These are phyloP conservation scores for Sedum album DNA, from an alignment of 164 flowering plant genomes.

Conservation along the genomic window DNA sequence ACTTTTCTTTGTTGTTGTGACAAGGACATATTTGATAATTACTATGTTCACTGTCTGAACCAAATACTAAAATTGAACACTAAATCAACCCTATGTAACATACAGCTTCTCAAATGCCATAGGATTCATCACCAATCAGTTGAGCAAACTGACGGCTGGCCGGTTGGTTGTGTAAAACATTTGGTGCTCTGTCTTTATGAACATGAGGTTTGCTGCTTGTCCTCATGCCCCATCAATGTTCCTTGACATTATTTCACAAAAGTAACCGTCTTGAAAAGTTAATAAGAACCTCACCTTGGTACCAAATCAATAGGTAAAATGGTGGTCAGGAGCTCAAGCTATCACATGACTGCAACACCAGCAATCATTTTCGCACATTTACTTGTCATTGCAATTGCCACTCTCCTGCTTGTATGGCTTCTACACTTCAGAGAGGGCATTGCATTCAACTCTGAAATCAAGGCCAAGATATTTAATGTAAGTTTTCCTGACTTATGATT, in stretches of 20 bases:
- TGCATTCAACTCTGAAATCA: slow-evolving; percentile 29
- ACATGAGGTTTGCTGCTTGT: not conserved
- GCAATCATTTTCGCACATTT: slow-evolving; percentile 39
- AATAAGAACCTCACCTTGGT: not conserved
- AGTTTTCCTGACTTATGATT: not conserved
- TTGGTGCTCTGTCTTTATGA: not conserved
- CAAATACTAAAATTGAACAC: not conserved
- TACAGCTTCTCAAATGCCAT: not conserved
- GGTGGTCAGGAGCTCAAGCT: slow-evolving; percentile 24
- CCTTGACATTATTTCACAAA: not conserved
- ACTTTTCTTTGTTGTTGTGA: not conserved
- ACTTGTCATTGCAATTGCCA: slow-evolving; percentile 29
- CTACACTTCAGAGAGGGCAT: slow-evolving; percentile 32
- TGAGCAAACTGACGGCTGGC: not conserved
- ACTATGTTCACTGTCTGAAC: not conserved
- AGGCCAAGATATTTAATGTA: slow-evolving; percentile 32
- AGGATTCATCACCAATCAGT: not conserved
- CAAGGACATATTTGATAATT: not conserved
- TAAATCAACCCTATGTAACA: not conserved
- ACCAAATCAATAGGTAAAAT: slow-evolving; percentile 7
- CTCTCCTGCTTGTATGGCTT: slow-evolving; percentile 55
- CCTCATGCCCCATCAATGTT: not conserved
- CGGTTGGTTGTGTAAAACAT: not conserved
- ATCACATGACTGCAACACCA: slow-evolving; percentile 17
- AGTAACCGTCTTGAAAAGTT: not conserved